Evolutionary conservation across 805 yeast genomes (phyloP), one percentile per base, ranked within the genome.

Genomic region (Wickerhamiella vanderwaltii): DNA sequence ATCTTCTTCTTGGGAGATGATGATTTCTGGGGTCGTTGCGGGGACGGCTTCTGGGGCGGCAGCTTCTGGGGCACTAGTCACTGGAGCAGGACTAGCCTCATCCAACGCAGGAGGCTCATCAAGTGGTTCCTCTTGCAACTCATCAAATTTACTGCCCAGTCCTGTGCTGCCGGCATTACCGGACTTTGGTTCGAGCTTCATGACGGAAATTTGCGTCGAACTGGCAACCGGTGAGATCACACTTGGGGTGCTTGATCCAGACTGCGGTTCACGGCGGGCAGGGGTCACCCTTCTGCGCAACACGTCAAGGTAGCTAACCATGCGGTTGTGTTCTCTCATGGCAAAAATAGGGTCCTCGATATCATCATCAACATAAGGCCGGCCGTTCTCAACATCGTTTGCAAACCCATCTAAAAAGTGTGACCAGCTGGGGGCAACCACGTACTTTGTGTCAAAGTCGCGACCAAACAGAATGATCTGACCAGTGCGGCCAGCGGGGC

Each of bases 401-500:
- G 87, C 94, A 57, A 86, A 78, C 39, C 72, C 70, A 42, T 86
- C 65, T 41, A 88, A 62, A 59, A 91, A 91, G 53, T 82, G 91
- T 13, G 94, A 94, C 79, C 94, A 88, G 43, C 79, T 80, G 39
- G 75, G 73, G 15, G 96, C 93, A 43, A 91, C 67, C 29, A 82
- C 87, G 60, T 73, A 85, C 58, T 88, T 88, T 29, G 81, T 75
- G 63, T 88, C 97, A 56, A 77, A 88, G 50, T 88, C 97, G 56
- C 96, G 77, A 29, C 98, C 98, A 60, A 83, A 88, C 42, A 87
- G 56, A 48, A 88, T 88, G 15, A 91, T 79, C 63, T 88, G 98
- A 29, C 97, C 98, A 72, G 81, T 76, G 44, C 66, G 69, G 34
- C 95, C 95, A 20, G 64, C 63, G 7, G 77, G 71, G 6, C 85